These are phyloP conservation scores for Plasmopara muralis DNA, from an alignment of 352 stramenopile genomes.

Conservation along the genomic window DNA sequence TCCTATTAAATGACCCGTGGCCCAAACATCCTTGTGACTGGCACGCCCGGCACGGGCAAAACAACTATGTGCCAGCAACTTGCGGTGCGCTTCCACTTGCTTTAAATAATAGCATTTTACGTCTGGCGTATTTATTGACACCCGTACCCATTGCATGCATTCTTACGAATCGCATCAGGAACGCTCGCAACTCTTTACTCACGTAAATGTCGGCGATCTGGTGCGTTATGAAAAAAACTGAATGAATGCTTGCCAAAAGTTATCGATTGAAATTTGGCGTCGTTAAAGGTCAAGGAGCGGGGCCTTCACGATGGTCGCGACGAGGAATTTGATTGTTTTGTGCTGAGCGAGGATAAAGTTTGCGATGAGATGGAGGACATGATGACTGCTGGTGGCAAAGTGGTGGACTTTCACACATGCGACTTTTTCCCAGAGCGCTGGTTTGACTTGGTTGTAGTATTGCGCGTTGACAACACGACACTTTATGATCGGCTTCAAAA, in stretches of 20 bases:
- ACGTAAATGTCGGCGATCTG: slow-evolving; percentile 94
- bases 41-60: slow-evolving; percentile 94
- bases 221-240: slow-evolving; percentile 22
- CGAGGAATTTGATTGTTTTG: slow-evolving; percentile 93
- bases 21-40: slow-evolving; percentile 97
- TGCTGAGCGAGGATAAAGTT: slow-evolving; percentile 97
- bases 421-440: slow-evolving; percentile 98
- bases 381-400: slow-evolving; percentile 81
- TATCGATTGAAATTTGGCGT: slow-evolving; percentile 11
- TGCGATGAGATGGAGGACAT: slow-evolving; percentile 92
- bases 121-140: slow-evolving; percentile 9
- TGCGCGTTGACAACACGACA: slow-evolving; percentile 89
- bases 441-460: slow-evolving; percentile 94
- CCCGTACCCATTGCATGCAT: neutral
- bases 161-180: slow-evolving; percentile 33
- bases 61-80: slow-evolving; percentile 91
- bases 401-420: slow-evolving; percentile 97
- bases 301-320: slow-evolving; percentile 81
- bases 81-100: slow-evolving; percentile 34
- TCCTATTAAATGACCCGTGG: slow-evolving; percentile 37
- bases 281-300: slow-evolving; percentile 53
- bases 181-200: slow-evolving; percentile 69
- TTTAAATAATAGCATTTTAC: neutral
- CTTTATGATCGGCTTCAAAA: slow-evolving; percentile 85
- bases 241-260: neutral